A percentile compares a stretch with the other conserved stretches of the same genome.
Evolutionary conservation across 208 protist species (phyloP).

Genomic region (Endotrypanum monterogeii): DNA sequence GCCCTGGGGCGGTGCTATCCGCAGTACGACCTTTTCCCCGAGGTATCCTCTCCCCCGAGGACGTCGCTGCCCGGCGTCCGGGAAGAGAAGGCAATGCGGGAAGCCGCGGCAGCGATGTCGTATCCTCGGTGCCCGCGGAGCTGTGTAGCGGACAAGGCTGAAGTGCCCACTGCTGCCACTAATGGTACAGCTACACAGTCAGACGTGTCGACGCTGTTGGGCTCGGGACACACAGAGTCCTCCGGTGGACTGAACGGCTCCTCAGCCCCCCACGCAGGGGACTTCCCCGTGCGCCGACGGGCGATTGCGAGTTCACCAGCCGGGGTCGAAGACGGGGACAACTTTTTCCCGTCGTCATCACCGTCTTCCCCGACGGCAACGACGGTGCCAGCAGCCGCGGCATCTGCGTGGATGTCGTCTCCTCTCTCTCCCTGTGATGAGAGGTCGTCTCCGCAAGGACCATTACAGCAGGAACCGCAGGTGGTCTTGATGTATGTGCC

Average conservation of each 20-base stretch:
- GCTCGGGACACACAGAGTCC: neutral
- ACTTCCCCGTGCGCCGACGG: neutral
- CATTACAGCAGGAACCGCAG: neutral
- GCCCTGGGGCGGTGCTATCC: slow-evolving; percentile 42
- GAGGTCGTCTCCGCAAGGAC: neutral
- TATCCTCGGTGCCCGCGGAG: neutral
- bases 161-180: neutral
- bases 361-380: neutral
- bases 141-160: neutral
- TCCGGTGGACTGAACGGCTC: no score
- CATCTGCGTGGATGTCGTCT: slow-evolving; percentile 5
- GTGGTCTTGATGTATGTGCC: slow-evolving; percentile 33
- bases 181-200: neutral
- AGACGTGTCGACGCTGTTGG: neutral
- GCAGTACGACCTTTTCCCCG: slow-evolving; percentile 11
- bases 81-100: neutral
- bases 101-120: neutral
- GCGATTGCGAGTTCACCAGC: neutral
- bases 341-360: neutral
- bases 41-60: neutral
- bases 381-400: neutral
- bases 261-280: neutral
- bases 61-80: neutral
- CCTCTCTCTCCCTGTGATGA: neutral
- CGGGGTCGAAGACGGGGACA: neutral